A percentile compares a stretch with the other conserved stretches of the same genome.
These are phyloP conservation scores for Backusella sp. DNA, from an alignment of 192 early-diverging fungal species.

Conservation along the genomic window DNA sequence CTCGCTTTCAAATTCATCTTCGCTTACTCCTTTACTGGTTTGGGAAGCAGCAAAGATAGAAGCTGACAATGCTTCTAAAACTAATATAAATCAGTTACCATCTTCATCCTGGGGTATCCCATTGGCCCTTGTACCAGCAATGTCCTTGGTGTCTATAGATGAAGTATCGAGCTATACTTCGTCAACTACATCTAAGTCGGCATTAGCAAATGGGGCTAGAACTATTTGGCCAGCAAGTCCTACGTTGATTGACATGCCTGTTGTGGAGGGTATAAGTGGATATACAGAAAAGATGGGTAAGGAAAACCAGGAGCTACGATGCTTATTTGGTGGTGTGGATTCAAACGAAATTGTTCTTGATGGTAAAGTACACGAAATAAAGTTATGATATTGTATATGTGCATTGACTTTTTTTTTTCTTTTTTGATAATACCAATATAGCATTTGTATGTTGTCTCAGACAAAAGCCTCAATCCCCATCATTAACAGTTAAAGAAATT, in stretches of 20 bases:
- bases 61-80: not conserved
- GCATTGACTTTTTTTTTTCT: not conserved
- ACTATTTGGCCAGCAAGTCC: slow-evolving; percentile 32
- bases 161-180: not conserved
- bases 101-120: slow-evolving; percentile 33
- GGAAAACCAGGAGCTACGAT: slow-evolving; percentile 29
- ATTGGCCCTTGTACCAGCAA: slow-evolving; percentile 32
- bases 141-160: slow-evolving; percentile 19
- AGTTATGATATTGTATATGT: not conserved
- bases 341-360: slow-evolving; percentile 33
- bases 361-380: slow-evolving; percentile 27
- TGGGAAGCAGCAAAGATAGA: slow-evolving; percentile 23
- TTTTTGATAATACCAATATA: not conserved
- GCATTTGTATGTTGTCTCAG: slow-evolving; percentile 1
- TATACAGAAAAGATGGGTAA: slow-evolving; percentile 19
- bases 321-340: slow-evolving; percentile 28
- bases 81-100: not conserved
- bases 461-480: slow-evolving; percentile 17
- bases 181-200: not conserved
- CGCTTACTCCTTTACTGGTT: slow-evolving; percentile 25
- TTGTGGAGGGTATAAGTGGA: slow-evolving; percentile 14
- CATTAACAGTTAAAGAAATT: not conserved
- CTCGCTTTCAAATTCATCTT: slow-evolving; percentile 18
- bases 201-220: not conserved
- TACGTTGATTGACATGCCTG: slow-evolving; percentile 2